A percentile compares a stretch with the other conserved stretches of the same genome.
phyloP scores from a whole-genome alignment of 495 filamentous ascomycete species.

The Niebla homalea region DNA sequence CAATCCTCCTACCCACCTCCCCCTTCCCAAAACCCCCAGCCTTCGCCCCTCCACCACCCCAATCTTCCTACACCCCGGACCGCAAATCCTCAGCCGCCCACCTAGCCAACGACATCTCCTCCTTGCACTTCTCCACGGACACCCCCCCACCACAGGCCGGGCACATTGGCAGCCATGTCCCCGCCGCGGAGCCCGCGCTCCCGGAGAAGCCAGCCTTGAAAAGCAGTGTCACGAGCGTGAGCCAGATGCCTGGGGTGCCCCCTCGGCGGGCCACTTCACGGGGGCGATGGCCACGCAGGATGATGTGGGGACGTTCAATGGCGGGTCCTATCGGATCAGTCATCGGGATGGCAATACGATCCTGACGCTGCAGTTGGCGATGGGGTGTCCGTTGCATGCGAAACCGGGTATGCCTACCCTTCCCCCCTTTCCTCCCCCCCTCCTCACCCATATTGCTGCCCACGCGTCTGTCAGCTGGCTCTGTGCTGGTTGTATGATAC shows the following conservation, averaged over 20 bases:
- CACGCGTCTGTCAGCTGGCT: neutral
- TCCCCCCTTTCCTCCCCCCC: neutral
- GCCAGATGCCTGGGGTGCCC: conserved; percentile 33
- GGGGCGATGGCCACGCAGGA: conserved; percentile 50
- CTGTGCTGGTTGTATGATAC: too few relatives aligned
- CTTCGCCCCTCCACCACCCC: conserved; percentile 16
- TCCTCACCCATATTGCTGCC: neutral
- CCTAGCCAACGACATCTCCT: conserved; percentile 3
- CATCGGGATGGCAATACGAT: conserved; percentile 86
- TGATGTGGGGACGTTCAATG: conserved; percentile 89
- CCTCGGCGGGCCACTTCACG: conserved; percentile 38
- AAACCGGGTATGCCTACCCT: conserved; percentile 51
- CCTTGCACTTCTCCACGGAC: conserved; percentile 4
- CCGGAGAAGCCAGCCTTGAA: conserved; percentile 14
- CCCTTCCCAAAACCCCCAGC: neutral
- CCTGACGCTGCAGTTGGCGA: conserved; percentile 75
- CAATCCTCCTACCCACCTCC: neutral
- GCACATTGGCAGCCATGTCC: conserved; percentile 9
- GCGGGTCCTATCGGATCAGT: conserved; percentile 83
- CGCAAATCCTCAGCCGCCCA: conserved; percentile 10
- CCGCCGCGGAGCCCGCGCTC: conserved; percentile 13
- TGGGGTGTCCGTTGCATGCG: conserved; percentile 70
- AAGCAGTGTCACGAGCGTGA: conserved; percentile 9
- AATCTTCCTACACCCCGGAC: conserved; percentile 12
- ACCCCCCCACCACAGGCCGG: conserved; percentile 15